Evolutionary conservation across 495 filamentous ascomycete genomes (phyloP), one percentile per base, ranked within the genome.

Genomic region (Sphaerosporella brunnea): DNA sequence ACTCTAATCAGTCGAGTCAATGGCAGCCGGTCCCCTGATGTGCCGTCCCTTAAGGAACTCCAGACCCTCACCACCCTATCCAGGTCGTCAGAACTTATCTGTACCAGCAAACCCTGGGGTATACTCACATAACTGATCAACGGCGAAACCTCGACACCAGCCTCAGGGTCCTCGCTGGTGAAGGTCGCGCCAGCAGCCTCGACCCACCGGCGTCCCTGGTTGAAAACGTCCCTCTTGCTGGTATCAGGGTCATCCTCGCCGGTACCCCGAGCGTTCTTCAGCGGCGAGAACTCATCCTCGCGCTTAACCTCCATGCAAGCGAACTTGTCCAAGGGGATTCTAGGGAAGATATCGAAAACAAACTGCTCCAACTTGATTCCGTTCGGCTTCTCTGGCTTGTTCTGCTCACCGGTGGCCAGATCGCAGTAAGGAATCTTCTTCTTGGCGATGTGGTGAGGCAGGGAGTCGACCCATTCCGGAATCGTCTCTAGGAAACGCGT

Each of bases 341-440:
- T 70, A 38, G 92, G 88, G 72, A 99, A 99, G 55, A 90, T 84
- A 64, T 99, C 90, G 65, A 99, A 99, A 44, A 99, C 86, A 53
- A 96, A 99, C 64, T 95, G 92, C 70, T 99, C 90, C 41, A 99
- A 73, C 69, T 99, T 99, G 71, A 99, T 84, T 42, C 90, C 90
- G 61, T 99, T 99, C 21, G 90, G 83, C 68, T 85, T 90, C 57
- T 79, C 73, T 0, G 90, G 88, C 70, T 94, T 93, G 62, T 92
- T 69, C 2, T 70, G 70, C 58, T 82, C 77, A 49, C 84, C 90
- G 16, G 68, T 80, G 58, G 80, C 72, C 2, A 73, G 67, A 58
- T 95, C 72, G 47, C 84, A 72, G 64, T 77, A 80, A 7, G 87
- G 84, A 51, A 99, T 99, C 81, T 99, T 99, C 80, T 99, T 99